Evolutionary conservation across 805 yeast genomes (phyloP), one percentile per base, ranked within the genome.

Genomic region (Saturnispora gosingensis): DNA sequence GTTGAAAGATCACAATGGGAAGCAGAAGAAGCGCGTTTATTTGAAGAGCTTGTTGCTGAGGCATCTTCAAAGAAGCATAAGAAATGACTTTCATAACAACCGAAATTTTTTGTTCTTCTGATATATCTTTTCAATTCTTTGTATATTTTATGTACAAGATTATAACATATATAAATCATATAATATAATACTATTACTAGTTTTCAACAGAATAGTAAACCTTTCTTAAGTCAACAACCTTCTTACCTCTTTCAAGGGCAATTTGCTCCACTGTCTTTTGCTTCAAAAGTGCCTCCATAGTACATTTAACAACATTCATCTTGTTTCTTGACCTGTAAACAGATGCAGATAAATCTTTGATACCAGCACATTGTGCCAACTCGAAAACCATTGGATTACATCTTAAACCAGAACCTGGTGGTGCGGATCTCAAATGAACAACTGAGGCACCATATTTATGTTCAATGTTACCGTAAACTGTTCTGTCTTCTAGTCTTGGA

Each of bases 201-300:
- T 38, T 30, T 16, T 62, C 61, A 39, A 60, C 60, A 50, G 69
- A 60, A 68, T 88, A 89, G 73, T 91, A 93, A 42, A 88, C 82
- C 72, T 85, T 87, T 68, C 95, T 84, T 64, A 93, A 83, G 68
- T 93, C 98, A 38, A 88, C 89, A 63, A 91, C 78, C 76, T 88
- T 88, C 78, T 91, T 91, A 56, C 99, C 99, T 72, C 99, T 81
- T 60, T 83, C 85, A 49, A 82, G 75, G 5, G 98, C 97, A 65
- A 91, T 76, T 60, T 89, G 96, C 61, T 87, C 95, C 60, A 88
- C 76, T 2, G 95, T 77, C 57, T 79, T 80, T 70, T 90, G 98
- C 61, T 81, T 80, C 39, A 72, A 57, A 58, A 93, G 77, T 1
- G 97, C 97, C 66, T 88, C 95, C 53, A 90, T 74, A 48, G 90